Evolutionary conservation across 2,329 filamentous ascomycete species (phyloP).

Genomic region (Didymella glomerata): DNA sequence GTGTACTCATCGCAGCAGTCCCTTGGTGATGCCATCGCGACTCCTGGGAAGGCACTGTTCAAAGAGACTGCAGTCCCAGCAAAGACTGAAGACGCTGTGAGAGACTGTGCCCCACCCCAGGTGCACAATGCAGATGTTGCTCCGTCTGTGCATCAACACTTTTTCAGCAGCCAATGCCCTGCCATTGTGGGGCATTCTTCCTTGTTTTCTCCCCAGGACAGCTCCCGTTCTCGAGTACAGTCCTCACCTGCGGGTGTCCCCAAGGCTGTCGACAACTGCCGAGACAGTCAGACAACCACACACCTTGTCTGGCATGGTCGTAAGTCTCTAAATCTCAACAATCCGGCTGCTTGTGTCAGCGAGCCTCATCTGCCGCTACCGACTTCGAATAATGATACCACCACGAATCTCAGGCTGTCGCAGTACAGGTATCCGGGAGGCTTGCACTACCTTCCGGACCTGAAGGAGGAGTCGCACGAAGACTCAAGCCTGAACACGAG

Average conservation of each 20-base stretch:
- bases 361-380: constrained; percentile 24
- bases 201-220: constrained; percentile 37
- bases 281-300: constrained; percentile 48
- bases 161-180: constrained; percentile 26
- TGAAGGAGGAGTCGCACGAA: constrained; percentile 60
- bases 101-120: constrained; percentile 18
- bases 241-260: constrained; percentile 26
- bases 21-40: constrained; percentile 16
- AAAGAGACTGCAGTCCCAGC: constrained; percentile 20
- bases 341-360: constrained; percentile 15
- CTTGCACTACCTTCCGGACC: constrained; percentile 51
- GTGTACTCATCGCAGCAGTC: constrained; percentile 6
- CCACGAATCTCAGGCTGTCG: constrained; percentile 46
- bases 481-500: constrained; percentile 55
- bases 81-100: constrained; percentile 8
- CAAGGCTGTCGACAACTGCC: constrained; percentile 24
- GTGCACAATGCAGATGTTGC: constrained; percentile 6
- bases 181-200: constrained; percentile 31
- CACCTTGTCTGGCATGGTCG: constrained; percentile 44
- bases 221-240: constrained; percentile 26
- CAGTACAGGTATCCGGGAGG: constrained; percentile 43
- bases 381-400: constrained; percentile 39
- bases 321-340: constrained; percentile 20
- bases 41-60: constrained; percentile 24
- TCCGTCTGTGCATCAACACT: constrained; percentile 22